Percentiles rank a stretch among this genome's conserved stretches.
Conservation (phyloP, 2,329 filamentous ascomycete species). For the Boeremia lycopersici region DNA sequence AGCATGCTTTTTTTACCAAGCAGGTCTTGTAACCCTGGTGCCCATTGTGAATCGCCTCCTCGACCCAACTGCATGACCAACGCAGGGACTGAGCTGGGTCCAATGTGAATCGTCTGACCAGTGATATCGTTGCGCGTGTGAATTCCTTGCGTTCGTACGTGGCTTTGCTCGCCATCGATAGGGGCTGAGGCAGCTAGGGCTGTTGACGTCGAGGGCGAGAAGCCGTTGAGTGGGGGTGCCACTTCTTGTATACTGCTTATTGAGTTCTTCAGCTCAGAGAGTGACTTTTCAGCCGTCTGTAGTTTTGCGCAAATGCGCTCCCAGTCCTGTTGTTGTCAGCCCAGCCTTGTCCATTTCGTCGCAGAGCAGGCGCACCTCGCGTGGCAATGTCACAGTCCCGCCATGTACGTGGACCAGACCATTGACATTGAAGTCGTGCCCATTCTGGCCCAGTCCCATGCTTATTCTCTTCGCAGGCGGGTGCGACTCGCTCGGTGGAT, state of each 20-base stretch:
- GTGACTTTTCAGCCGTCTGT: constrained; percentile 54
- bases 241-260: constrained; percentile 48
- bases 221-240: constrained; percentile 40
- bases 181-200: constrained; percentile 42
- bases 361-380: constrained; percentile 37
- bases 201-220: constrained; percentile 40
- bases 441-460: constrained; percentile 42
- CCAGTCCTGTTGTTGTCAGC: constrained; percentile 49
- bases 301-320: constrained; percentile 57
- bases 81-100: constrained; percentile 66
- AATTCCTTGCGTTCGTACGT: constrained; percentile 60
- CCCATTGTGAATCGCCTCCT: constrained; percentile 53
- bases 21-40: constrained; percentile 61
- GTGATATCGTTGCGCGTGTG: constrained; percentile 65
- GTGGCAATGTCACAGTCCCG: constrained; percentile 48
- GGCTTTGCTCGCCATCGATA: constrained; percentile 46
- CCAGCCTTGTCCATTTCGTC: not conserved
- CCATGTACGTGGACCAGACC: constrained; percentile 48
- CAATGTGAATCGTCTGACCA: constrained; percentile 66
- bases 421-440: constrained; percentile 44
- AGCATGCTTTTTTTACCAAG: constrained; percentile 65
- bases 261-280: constrained; percentile 52
- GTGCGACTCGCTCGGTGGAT: constrained; percentile 48
- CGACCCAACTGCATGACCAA: constrained; percentile 60
- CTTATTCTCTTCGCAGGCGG: constrained; percentile 48